Evolutionary conservation across 164 flowering plant genomes (phyloP), one percentile per base, ranked within the genome.

Genomic region (Taxillus chinensis): DNA sequence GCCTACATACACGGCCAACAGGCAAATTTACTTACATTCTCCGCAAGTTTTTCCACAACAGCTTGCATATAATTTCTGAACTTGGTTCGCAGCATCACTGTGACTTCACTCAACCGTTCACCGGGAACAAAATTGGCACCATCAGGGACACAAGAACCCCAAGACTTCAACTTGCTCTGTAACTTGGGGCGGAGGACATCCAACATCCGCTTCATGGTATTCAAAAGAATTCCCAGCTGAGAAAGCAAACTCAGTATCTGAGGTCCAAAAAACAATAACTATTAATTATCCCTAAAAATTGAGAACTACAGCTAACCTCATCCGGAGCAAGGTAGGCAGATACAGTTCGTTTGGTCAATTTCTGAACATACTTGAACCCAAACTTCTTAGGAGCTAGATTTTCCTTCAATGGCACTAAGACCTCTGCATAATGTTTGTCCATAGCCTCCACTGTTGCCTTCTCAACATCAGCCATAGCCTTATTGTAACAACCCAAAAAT

Each of bases 401-500:
- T 59, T 95, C 99, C 78, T 91, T 95, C 74, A 95, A 62, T 39
- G 99, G 96, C 50, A 89, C 61, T 64, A 95, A 63, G 39, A 91
- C 92, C 77, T 95, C 99, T 39, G 88, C 83, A 65, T 89, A 90
- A 53, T 91, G 96, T 75, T 79, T 90, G 55, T 95, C 97, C 75
- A 95, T 66, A 67, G 93, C 84, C 70, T 95, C 99, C 63, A 91
- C 76, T 5, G 85, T 73, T 52, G 96, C 91, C 75, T 91, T 95
- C 69, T 95, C 96, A 57, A 91, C 78, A 68, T 91, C 99, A 54
- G 95, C 90, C 68, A 91, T 68, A 49, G 95, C 93, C 99, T 92
- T 58, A 68, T 67, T 68, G 7, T 17, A 37, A 45, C 51, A 64
- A 37, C 14, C 12, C 52, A 70, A 57, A 68, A 12, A 61, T 11